These are phyloP conservation scores for Alternaria burnsii DNA, from an alignment of 2,329 filamentous ascomycete species.

Conservation along the genomic window DNA sequence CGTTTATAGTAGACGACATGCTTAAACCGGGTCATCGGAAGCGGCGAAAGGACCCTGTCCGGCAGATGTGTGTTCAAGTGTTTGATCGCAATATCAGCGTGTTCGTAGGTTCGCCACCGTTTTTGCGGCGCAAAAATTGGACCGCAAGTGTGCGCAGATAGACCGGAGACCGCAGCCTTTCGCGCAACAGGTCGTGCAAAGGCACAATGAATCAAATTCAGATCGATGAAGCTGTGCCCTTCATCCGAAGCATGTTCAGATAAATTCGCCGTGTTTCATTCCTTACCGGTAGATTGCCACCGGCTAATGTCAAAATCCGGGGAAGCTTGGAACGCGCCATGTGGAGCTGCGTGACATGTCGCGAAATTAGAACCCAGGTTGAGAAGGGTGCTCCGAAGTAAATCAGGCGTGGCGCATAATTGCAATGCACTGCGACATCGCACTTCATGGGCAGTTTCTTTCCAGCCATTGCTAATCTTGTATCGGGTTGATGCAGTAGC, in stretches of 20 bases:
- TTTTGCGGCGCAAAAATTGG: background rate
- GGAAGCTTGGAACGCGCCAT: slow-evolving; percentile 15
- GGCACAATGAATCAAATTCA: background rate
- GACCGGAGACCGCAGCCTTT: background rate
- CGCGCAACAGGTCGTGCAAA: background rate
- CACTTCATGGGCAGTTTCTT: background rate
- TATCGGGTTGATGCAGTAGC: background rate
- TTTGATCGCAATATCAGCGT: slow-evolving; percentile 1
- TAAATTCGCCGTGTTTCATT: slow-evolving; percentile 6
- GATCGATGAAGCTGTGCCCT: slow-evolving; percentile 13
- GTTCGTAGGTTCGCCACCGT: background rate
- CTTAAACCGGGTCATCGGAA: slow-evolving; percentile 29
- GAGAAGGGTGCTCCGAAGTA: background rate
- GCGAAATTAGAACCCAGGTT: slow-evolving; percentile 1
- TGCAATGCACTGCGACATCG: background rate
- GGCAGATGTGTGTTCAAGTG: background rate
- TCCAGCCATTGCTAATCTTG: background rate
- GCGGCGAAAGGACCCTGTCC: slow-evolving; percentile 8
- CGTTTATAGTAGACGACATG: slow-evolving; percentile 36
- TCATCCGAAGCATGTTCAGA: slow-evolving; percentile 23
- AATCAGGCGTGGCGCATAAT: background rate
- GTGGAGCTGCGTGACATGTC: slow-evolving; percentile 10
- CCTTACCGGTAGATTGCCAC: slow-evolving; percentile 22
- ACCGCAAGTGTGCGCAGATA: background rate
- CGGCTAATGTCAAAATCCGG: slow-evolving; percentile 32